These are phyloP conservation scores for Eucalyptus pumila DNA, from an alignment of 345 rosid species.

Conservation along the genomic window DNA sequence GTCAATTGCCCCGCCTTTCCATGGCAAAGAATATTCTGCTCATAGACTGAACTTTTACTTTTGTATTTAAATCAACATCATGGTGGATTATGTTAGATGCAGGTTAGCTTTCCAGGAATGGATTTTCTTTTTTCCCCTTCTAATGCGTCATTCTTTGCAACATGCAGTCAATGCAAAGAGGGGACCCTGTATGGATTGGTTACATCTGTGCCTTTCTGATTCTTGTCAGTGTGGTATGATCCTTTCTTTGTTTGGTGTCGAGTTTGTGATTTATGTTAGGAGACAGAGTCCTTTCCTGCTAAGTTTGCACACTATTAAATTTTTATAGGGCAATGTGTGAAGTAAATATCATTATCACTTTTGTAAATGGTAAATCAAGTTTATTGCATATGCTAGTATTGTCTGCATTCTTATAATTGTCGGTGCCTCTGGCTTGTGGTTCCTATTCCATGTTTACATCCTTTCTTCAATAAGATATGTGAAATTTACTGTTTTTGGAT, in stretches of 20 bases:
- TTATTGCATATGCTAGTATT: too few species aligned
- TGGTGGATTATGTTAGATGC: background rate
- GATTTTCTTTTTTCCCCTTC: background rate
- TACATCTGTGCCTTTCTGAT: conserved; percentile 76
- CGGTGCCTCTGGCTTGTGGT: background rate
- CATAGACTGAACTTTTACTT: background rate
- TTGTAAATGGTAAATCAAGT: too few species aligned
- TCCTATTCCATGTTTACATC: background rate
- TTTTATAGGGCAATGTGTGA: background rate
- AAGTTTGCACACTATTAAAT: background rate
- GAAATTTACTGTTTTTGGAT: background rate
- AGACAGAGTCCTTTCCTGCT: background rate
- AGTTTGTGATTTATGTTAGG: background rate
- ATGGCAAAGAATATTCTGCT: background rate
- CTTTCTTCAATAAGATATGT: background rate
- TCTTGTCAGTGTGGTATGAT: conserved; percentile 46
- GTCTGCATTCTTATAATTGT: background rate
- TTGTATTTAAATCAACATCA: background rate
- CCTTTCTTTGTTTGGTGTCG: background rate
- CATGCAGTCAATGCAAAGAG: conserved; percentile 90
- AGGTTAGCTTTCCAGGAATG: background rate
- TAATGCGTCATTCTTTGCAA: background rate
- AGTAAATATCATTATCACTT: background rate
- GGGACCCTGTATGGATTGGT: conserved; percentile 88
- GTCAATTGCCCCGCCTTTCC: background rate